Percentiles rank a stretch among this genome's conserved stretches.
Conservation (phyloP, 768 basidiomycete genomes). For the Leccinum disarticulatum region DNA sequence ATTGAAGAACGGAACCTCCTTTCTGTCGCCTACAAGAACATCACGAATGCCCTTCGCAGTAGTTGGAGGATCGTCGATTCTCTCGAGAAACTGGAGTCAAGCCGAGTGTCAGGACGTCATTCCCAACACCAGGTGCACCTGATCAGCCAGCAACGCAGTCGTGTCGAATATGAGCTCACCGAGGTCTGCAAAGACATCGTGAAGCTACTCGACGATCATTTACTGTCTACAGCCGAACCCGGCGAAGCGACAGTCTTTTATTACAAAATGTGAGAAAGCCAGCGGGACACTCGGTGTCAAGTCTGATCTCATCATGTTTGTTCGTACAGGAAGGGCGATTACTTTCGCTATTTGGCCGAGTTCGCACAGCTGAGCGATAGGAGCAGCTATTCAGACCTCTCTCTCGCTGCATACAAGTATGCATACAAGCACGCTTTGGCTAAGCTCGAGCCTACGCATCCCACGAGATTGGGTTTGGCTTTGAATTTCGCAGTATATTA, state of each 20-base stretch:
- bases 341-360: constrained; percentile 89
- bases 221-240: constrained; percentile 60
- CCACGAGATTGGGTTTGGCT: constrained; percentile 84
- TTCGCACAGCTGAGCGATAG: constrained; percentile 73
- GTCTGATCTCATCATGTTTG: constrained; percentile 10
- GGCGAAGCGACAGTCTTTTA: constrained; percentile 90
- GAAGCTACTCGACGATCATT: constrained; percentile 57
- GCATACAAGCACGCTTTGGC: constrained; percentile 81
- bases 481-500: constrained; percentile 95
- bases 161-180: constrained; percentile 75
- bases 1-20: constrained; percentile 87
- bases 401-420: constrained; percentile 81
- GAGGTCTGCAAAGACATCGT: constrained; percentile 81
- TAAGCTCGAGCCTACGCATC: constrained; percentile 76
- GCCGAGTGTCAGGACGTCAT: constrained; percentile 31
- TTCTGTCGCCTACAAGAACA: constrained; percentile 89
- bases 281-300: neutral
- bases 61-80: constrained; percentile 83
- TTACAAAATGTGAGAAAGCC: constrained; percentile 72
- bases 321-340: constrained; percentile 73
- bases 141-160: constrained; percentile 69
- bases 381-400: constrained; percentile 66
- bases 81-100: constrained; percentile 61
- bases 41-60: constrained; percentile 78
- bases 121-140: constrained; percentile 53